Conservation (phyloP, 495 filamentous ascomycete species). For the Aspergillus wentii region DNA sequence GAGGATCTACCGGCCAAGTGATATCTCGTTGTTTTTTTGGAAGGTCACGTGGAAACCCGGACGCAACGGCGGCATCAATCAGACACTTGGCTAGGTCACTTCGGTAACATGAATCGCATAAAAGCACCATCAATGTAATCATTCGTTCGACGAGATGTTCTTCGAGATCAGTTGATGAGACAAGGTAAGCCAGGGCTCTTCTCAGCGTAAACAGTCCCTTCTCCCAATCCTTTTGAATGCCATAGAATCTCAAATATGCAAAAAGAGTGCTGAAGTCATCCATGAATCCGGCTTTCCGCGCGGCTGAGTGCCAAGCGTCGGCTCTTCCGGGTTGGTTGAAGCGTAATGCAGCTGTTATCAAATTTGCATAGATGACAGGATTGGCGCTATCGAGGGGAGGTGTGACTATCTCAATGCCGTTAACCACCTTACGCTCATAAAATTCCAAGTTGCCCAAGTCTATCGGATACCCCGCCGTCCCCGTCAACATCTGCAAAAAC, state of each 20-base stretch:
- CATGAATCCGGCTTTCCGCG: constrained; percentile 32
- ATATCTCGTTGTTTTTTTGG: constrained; percentile 23
- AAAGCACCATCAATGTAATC: constrained; percentile 33
- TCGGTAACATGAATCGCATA: constrained; percentile 31
- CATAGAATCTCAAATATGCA: constrained; percentile 36
- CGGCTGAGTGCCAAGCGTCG: constrained; percentile 36
- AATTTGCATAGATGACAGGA: constrained; percentile 27
- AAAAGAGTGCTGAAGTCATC: constrained; percentile 35
- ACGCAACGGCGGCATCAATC: constrained; percentile 32
- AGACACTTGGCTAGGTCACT: constrained; percentile 26
- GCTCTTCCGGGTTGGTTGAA: constrained; percentile 43
- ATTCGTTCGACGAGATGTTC: constrained; percentile 24
- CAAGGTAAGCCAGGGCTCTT: constrained; percentile 31
- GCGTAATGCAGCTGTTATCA: constrained; percentile 33
- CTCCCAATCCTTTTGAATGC: constrained; percentile 33
- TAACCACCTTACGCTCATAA: constrained; percentile 23
- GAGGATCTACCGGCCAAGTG: no score
- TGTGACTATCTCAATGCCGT: constrained; percentile 32
- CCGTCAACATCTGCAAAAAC: constrained; percentile 37
- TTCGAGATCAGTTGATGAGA: constrained; percentile 26
- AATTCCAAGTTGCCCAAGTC: constrained; percentile 33
- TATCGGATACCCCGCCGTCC: constrained; percentile 29
- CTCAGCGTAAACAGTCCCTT: constrained; percentile 28
- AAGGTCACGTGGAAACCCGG: constrained; percentile 28
- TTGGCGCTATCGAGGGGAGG: constrained; percentile 32